phyloP scores from a whole-genome alignment of 2,329 filamentous ascomycete species.

The Pezicula carpinea region DNA sequence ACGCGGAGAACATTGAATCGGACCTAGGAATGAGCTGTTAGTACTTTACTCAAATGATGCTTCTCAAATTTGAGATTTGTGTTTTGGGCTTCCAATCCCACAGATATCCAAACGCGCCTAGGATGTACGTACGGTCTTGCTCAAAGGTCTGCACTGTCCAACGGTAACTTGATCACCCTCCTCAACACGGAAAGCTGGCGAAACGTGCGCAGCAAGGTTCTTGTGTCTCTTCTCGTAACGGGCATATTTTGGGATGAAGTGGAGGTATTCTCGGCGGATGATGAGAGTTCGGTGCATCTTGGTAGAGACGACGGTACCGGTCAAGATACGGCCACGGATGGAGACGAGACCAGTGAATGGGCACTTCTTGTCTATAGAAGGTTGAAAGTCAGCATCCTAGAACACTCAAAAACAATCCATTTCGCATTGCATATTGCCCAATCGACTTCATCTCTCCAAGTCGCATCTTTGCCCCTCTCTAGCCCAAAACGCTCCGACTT shows the following conservation, averaged over 20 bases:
- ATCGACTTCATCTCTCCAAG: neutral
- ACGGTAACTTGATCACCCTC: conserved; percentile 99
- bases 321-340: conserved; percentile 99
- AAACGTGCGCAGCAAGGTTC: conserved; percentile 99
- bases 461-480: conserved; percentile 1
- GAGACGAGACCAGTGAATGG: conserved; percentile 98
- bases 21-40: conserved; percentile 53
- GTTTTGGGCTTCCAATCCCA: conserved; percentile 2
- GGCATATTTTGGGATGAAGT: conserved; percentile 99
- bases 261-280: conserved; percentile 99
- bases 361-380: conserved; percentile 94
- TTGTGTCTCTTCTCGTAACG: conserved; percentile 99
- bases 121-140: conserved; percentile 86
- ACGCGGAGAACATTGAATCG: conserved; percentile 99
- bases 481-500: neutral
- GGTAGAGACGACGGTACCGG: conserved; percentile 97
- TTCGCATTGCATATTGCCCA: neutral
- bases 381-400: conserved; percentile 16
- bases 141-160: conserved; percentile 97
- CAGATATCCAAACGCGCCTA: neutral
- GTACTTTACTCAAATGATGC: conserved; percentile 1
- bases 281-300: conserved; percentile 99
- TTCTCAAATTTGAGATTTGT: neutral
- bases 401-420: neutral
- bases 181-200: conserved; percentile 99